Percentiles rank a stretch among this genome's conserved stretches.
Conservation (phyloP, 2,329 filamentous ascomycete species). For the Trichoderma koningii region DNA sequence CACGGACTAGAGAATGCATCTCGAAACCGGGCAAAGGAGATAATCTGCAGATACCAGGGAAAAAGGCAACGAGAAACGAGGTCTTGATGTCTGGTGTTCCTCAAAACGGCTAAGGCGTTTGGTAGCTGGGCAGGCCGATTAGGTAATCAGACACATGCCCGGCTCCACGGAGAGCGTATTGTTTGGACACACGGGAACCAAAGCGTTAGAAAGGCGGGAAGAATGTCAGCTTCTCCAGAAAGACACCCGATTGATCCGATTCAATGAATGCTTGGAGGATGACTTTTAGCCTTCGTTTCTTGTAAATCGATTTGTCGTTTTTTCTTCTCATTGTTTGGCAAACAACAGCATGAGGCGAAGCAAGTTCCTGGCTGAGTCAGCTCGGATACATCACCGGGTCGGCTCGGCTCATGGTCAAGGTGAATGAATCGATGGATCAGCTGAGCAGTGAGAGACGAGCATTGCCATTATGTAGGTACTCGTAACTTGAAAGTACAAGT, state of each 20-base stretch:
- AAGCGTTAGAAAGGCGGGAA: no score
- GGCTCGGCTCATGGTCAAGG: conserved; percentile 6
- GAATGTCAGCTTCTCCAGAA: background rate
- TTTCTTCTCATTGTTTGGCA: background rate
- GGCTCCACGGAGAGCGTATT: background rate
- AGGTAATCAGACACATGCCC: background rate
- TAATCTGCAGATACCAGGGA: no score
- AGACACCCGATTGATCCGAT: conserved; percentile 16
- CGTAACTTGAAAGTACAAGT: no score
- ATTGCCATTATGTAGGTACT: no score
- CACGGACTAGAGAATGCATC: no score
- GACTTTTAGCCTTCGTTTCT: background rate
- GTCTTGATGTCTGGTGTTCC: no score
- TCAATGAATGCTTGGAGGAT: background rate
- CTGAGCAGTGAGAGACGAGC: background rate
- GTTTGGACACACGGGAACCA: no score
- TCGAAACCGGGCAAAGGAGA: no score
- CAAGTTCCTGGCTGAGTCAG: conserved; percentile 6
- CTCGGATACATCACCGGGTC: conserved; percentile 3
- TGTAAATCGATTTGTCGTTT: background rate
- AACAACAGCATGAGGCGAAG: background rate
- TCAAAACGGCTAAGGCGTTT: no score
- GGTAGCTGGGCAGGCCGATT: background rate
- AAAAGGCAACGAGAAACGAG: no score
- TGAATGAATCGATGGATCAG: background rate